These are phyloP conservation scores for Lupinus albus DNA, from an alignment of 306 rosid species.

Conservation along the genomic window DNA sequence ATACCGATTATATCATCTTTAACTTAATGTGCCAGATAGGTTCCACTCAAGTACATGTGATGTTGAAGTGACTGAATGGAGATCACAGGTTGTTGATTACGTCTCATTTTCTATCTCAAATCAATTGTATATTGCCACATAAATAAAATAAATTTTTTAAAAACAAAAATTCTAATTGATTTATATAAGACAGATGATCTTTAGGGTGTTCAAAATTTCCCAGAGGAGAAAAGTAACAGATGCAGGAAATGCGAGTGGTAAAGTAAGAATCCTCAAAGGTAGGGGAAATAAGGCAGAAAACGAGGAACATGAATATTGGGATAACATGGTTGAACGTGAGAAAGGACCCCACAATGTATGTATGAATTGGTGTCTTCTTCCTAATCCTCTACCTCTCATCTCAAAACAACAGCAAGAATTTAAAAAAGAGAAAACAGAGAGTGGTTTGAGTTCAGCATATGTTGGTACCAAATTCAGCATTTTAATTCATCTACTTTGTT, in stretches of 20 bases:
- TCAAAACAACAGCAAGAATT: background rate
- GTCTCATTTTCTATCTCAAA: no score
- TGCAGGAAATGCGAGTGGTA: background rate
- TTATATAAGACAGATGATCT: no score
- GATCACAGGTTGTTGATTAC: no score
- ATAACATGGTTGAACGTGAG: constrained; percentile 69
- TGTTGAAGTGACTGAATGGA: no score
- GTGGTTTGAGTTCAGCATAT: background rate
- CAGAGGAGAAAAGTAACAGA: no score
- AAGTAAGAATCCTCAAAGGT: constrained; percentile 12
- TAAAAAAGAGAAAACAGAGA: background rate
- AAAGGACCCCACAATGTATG: constrained; percentile 49
- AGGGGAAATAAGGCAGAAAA: constrained; percentile 8
- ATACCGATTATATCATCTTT: no score
- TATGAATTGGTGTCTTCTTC: background rate
- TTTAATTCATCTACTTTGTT: background rate
- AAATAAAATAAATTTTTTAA: no score
- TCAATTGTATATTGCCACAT: no score
- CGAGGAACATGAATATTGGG: constrained; percentile 42
- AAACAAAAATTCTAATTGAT: no score
- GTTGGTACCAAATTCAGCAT: constrained; percentile 21
- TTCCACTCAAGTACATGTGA: no score
- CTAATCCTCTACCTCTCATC: background rate
- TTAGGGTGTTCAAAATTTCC: no score
- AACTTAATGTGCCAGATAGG: no score